Evolutionary conservation across 2,329 filamentous ascomycete genomes (phyloP), one percentile per base, ranked within the genome.

Genomic region (Tolypocladium cylindrosporum): DNA sequence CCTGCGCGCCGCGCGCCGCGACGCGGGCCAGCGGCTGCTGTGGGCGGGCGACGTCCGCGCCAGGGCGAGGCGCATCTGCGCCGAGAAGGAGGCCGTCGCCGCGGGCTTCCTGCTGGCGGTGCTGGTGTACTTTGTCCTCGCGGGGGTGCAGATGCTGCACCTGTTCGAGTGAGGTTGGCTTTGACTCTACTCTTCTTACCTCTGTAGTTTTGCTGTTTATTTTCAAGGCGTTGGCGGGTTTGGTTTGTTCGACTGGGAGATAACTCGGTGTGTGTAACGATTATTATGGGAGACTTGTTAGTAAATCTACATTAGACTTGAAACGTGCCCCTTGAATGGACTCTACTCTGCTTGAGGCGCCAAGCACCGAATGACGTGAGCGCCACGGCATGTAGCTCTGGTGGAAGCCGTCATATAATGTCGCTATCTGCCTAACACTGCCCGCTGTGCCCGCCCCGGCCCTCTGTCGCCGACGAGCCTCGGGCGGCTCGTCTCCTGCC

Each of bases 1-100:
- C 0, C 66, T 88, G 63, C 76, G 73, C 58, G 73, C 73, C 6
- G 84, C 83, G 27, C 74, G 83, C 61, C 73, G 75, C 51, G 76
- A 75, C 36, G 69, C 68, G 2, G 80, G 80, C 2, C 74, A 84
- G 69, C 71, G 31, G 10, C 19, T 67, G 59, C 58, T 83, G 45
- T 75, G 74, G 65, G 36, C 78, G 19, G 74, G 74, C 21, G 75
- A 81, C 55, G 61, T 63, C 40, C 66, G 63, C 45, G 66, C 69
- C 13, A 63, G 66, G 58, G 45, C 60, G 43, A 62, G 27, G 51
- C 67, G 67, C 55, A 57, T 70, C 48, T 58, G 63, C 16, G 63
- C 65, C 2, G 71, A 75, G 59, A 65, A 63, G 55, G 67, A 69
- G 53, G 69, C 70, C 39, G 62, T 73, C 42, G 66, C 61, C 10